Base-by-base conservation (phyloP, 805 yeast species). In the Candida awuae region DNA sequence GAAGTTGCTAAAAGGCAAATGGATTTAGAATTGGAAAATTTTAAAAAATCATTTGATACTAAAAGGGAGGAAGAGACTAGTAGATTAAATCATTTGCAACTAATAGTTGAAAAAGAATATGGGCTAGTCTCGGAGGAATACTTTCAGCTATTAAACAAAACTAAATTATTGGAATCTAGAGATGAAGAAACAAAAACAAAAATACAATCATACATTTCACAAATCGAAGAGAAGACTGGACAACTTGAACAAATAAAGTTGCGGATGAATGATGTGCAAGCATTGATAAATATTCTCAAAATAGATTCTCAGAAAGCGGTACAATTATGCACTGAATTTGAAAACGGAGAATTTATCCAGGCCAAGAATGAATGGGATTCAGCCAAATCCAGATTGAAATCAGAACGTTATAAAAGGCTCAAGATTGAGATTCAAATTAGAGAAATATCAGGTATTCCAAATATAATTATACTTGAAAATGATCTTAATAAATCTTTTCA, bases 341-440 rank as follows among this genome's bases (percentile, higher is more conserved):
- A 40, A 27, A 31, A 34, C 8, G 34, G 22, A 1, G 44, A 44
- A n/a, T 39, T 32, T 19, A 25, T 34, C 2, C 8, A n/a, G 2
- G 15, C 23, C 3, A 27, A 38, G 20, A 15, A 17, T 2, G 32
- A 29, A 4, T 47, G 31, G 35, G 16, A 30, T 5, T 25, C 30
- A 1, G 13, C 44, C 3, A 37, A 39, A 19, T 23, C 32, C 6
- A 39, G 42, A 13, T 38, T 43, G 4, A 13, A 39, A 7, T 10
- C 14, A 3, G 58, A 55, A 32, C 31, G 23, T n/a, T 43, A 43
- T 27, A 43, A 51, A 17, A 39, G 56, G 27, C n/a, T 47, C 18
- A 51, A 49, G 28, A 44, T 52, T 10, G 53, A 55, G 32, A 41
- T 52, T 29, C 53, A 54, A 34, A 37, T 51, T 10, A 32, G 37